A percentile compares a stretch with the other conserved stretches of the same genome.
These are phyloP conservation scores for Salvia splendens DNA, from an alignment of 257 asterid genomes.

Conservation along the genomic window DNA sequence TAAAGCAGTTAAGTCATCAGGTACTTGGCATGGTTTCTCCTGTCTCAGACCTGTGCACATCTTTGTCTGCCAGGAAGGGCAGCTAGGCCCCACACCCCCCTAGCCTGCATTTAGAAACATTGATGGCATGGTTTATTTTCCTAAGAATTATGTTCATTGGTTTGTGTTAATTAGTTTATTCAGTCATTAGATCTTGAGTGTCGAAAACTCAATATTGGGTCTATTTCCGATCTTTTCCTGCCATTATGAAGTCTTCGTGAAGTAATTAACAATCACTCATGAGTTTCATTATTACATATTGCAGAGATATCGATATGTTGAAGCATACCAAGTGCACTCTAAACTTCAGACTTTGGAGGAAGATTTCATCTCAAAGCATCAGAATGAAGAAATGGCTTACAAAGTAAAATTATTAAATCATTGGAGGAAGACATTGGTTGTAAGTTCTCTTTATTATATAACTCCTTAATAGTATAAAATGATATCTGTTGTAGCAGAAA, in stretches of 20 bases:
- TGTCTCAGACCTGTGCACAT: not conserved
- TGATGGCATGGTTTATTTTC: no score
- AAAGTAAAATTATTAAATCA: slow-evolving; percentile 57
- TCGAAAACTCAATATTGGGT: slow-evolving; percentile 12
- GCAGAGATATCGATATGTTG: slow-evolving; percentile 81
- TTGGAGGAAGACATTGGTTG: slow-evolving; percentile 86
- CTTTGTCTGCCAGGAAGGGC: not conserved
- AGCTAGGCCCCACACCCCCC: not conserved
- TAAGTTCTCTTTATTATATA: slow-evolving; percentile 48
- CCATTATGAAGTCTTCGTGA: not conserved
- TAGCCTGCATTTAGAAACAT: not conserved
- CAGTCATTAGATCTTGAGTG: slow-evolving; percentile 10
- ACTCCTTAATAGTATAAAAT: not conserved
- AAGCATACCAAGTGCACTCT: slow-evolving; percentile 81
- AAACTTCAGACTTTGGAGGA: slow-evolving; percentile 72
- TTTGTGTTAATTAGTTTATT: not conserved
- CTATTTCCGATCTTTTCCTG: not conserved
- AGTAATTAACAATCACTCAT: slow-evolving; percentile 32
- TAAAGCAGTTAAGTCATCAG: slow-evolving; percentile 1
- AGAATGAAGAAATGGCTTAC: slow-evolving; percentile 45
- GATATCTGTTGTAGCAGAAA: not conserved
- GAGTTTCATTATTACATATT: slow-evolving; percentile 31
- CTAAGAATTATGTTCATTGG: no score
- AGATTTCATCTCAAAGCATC: slow-evolving; percentile 52
- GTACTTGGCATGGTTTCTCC: slow-evolving; percentile 12